Evolutionary conservation across 148 eudicot species (phyloP).

Genomic region (Fallopia convolvulus): DNA sequence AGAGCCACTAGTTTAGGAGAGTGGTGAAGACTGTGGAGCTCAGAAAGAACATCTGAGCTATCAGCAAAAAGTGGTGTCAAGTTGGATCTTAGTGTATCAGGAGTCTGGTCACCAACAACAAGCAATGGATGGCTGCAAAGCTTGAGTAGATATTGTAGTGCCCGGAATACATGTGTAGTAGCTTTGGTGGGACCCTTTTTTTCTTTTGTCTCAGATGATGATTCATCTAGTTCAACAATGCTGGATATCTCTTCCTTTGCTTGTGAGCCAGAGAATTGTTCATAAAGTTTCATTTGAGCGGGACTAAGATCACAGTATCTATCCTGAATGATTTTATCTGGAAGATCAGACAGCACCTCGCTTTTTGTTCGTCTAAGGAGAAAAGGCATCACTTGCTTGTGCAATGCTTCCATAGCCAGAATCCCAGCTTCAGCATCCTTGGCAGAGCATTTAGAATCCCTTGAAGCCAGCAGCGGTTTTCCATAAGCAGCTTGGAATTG

Average conservation of each 20-base stretch:
- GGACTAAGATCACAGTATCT: slow-evolving; percentile 96
- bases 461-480: slow-evolving; percentile 85
- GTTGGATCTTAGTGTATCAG: slow-evolving; percentile 44
- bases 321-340: slow-evolving; percentile 98
- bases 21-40: slow-evolving; percentile 83
- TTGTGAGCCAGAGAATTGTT: slow-evolving; percentile 82
- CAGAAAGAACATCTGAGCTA: slow-evolving; percentile 46
- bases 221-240: slow-evolving; percentile 52
- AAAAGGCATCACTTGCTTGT: slow-evolving; percentile 99
- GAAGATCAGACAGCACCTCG: slow-evolving; percentile 96
- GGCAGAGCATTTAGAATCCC: slow-evolving; percentile 96
- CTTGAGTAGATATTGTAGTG: slow-evolving; percentile 89
- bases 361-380: slow-evolving; percentile 93
- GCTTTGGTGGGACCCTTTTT: slow-evolving; percentile 54
- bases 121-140: slow-evolving; percentile 98
- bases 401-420: slow-evolving; percentile 99
- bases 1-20: slow-evolving; percentile 98
- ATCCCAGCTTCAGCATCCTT: slow-evolving; percentile 98
- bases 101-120: slow-evolving; percentile 65
- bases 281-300: slow-evolving; percentile 86
- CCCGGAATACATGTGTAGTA: slow-evolving; percentile 92
- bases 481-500: slow-evolving; percentile 97
- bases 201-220: slow-evolving; percentile 42
- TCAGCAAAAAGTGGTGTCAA: slow-evolving; percentile 55
- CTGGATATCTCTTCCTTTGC: slow-evolving; percentile 78